These are phyloP conservation scores for Hanseniaspora gamundiae DNA, from an alignment of 1,139 yeast species.

Conservation along the genomic window DNA sequence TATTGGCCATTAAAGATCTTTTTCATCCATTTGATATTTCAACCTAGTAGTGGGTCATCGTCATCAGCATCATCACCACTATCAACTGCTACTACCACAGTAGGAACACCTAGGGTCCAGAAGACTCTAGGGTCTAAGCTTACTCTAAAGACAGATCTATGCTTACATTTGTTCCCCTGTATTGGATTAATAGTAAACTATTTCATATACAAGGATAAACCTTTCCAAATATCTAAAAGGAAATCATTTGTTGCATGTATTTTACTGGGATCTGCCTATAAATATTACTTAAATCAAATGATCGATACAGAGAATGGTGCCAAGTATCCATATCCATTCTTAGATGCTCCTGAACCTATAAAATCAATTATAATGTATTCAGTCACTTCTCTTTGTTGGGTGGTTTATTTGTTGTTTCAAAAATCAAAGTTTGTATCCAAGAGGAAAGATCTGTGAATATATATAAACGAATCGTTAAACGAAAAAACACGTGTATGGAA, in stretches of 20 bases:
- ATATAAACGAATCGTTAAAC: too few relatives aligned
- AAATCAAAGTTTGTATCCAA: too few relatives aligned
- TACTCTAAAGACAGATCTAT: slow-evolving; percentile 40
- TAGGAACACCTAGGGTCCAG: too few relatives aligned
- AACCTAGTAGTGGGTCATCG: slow-evolving; percentile 18
- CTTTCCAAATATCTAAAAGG: slow-evolving; percentile 21
- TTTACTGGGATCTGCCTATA: slow-evolving; percentile 36
- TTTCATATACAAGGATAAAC: slow-evolving; percentile 37
- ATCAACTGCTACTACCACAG: too few relatives aligned
- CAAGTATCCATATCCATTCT: slow-evolving; percentile 54
- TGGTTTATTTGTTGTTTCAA: slow-evolving; percentile 19
- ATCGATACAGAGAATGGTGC: slow-evolving; percentile 37
- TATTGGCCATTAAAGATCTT: slow-evolving; percentile 58
- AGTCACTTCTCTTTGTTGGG: slow-evolving; percentile 37
- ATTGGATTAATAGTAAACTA: slow-evolving; percentile 40
- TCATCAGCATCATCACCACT: too few relatives aligned
- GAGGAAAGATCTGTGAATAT: too few relatives aligned
- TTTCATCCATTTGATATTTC: slow-evolving; percentile 33
- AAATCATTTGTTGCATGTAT: slow-evolving; percentile 32
- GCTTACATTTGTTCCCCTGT: slow-evolving; percentile 50
- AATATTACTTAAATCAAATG: slow-evolving; percentile 37
- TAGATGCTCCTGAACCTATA: slow-evolving; percentile 36
- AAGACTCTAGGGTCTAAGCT: too few relatives aligned
- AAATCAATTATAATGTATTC: slow-evolving; percentile 38
- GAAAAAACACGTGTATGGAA: too few relatives aligned